Evolutionary conservation across 371 early-diverging fungal genomes (phyloP).

Genomic region (Mucor lusitanicus): DNA sequence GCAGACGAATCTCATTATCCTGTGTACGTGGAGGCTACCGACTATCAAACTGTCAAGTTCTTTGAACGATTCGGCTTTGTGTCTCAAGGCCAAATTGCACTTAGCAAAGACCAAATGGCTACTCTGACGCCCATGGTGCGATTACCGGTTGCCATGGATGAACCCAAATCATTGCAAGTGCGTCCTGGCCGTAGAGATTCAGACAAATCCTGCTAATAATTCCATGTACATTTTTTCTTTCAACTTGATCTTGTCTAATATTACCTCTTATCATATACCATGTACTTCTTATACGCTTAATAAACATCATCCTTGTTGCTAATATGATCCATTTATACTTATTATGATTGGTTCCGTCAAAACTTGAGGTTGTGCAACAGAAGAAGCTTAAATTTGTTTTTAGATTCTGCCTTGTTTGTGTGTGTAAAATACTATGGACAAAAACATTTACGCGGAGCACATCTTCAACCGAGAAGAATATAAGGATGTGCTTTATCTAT

Average conservation of each 20-base stretch:
- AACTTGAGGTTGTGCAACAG: not conserved
- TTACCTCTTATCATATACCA: not conserved
- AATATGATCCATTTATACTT: not conserved
- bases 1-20: slow-evolving; percentile 88
- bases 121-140: slow-evolving; percentile 37
- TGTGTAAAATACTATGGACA: not conserved
- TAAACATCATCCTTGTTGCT: not conserved
- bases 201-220: slow-evolving; percentile 3
- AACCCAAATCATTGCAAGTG: slow-evolving; percentile 30
- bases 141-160: slow-evolving; percentile 19
- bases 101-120: slow-evolving; percentile 15
- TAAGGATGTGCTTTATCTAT: too few species aligned
- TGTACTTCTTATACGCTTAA: not conserved
- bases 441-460: slow-evolving; percentile 1
- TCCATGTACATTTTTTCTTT: not conserved
- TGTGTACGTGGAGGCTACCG: slow-evolving; percentile 76
- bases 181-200: slow-evolving; percentile 42
- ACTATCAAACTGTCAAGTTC: slow-evolving; percentile 80
- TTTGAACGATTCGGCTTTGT: slow-evolving; percentile 48
- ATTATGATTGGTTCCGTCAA: not conserved
- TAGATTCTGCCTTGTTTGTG: not conserved
- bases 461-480: not conserved
- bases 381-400: not conserved
- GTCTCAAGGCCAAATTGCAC: slow-evolving; percentile 18
- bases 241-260: not conserved